Percentiles rank a stretch among this genome's conserved stretches.
Conservation (phyloP, 306 rosid species). For the Sphenostylis stenocarpa region DNA sequence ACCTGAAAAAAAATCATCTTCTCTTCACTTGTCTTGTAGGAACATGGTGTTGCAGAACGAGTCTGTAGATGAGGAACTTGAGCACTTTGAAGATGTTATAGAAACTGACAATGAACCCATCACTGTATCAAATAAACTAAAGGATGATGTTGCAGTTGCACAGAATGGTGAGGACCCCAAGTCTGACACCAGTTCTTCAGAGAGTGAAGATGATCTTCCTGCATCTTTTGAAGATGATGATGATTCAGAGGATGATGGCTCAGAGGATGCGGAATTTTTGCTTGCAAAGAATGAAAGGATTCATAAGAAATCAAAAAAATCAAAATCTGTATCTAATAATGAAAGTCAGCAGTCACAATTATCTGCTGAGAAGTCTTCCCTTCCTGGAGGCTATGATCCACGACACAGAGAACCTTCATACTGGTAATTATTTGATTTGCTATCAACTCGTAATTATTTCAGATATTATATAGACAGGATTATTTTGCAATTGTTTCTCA, state of each 20-base stretch:
- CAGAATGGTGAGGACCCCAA: conserved; percentile 37
- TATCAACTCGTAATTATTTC: conserved; percentile 1
- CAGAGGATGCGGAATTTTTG: conserved; percentile 51
- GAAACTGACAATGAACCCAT: conserved; percentile 54
- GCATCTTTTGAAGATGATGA: conserved; percentile 71
- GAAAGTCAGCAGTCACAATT: conserved; percentile 38
- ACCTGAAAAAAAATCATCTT: neutral
- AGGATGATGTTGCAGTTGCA: conserved; percentile 23
- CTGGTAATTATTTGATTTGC: conserved; percentile 53
- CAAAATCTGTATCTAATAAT: conserved; percentile 32
- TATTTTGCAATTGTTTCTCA: neutral
- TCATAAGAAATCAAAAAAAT: conserved; percentile 32
- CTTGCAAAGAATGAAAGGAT: conserved; percentile 44
- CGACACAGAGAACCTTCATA: conserved; percentile 82
- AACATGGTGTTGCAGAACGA: conserved; percentile 76
- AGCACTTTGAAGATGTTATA: conserved; percentile 84
- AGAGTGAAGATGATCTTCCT: conserved; percentile 56
- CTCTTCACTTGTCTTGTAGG: conserved; percentile 49
- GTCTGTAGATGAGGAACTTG: conserved; percentile 77
- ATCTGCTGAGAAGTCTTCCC: conserved; percentile 44
- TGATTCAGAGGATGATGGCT: conserved; percentile 59
- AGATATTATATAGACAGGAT: neutral
- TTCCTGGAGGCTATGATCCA: conserved; percentile 89
- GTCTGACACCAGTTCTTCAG: conserved; percentile 61
- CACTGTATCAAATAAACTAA: conserved; percentile 39